Percentiles rank a stretch among this genome's conserved stretches.
Conservation (phyloP, 352 stramenopile genomes). For the Phytophthora rubi region DNA sequence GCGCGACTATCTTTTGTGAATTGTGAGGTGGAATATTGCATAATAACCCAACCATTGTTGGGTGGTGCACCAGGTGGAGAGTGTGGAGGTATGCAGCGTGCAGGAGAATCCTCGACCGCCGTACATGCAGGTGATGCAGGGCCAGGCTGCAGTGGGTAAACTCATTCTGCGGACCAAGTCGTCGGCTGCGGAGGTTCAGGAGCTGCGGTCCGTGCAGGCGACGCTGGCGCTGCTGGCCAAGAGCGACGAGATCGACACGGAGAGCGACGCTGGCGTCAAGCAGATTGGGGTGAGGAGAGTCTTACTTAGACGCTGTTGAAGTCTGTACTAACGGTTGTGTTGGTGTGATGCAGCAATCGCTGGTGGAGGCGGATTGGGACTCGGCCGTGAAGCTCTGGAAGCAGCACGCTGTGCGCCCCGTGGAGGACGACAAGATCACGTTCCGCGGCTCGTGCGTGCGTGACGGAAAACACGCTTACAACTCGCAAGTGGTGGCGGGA, state of each 20-base stretch:
- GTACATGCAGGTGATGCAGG: constrained; percentile 76
- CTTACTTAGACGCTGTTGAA: background rate
- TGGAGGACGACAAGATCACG: constrained; percentile 38
- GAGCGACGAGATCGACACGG: constrained; percentile 62
- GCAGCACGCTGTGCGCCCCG: constrained; percentile 35
- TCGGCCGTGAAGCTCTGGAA: constrained; percentile 66
- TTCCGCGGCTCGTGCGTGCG: constrained; percentile 84
- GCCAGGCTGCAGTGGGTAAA: constrained; percentile 70
- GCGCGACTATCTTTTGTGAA: background rate
- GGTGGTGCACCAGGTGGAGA: constrained; percentile 49
- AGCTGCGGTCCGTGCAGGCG: constrained; percentile 63
- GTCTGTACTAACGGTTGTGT: constrained; percentile 3
- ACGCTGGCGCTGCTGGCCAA: constrained; percentile 65
- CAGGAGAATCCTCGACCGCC: constrained; percentile 56
- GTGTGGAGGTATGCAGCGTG: constrained; percentile 70
- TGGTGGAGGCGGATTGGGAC: constrained; percentile 60
- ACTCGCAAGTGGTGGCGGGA: constrained; percentile 66
- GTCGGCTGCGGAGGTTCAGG: constrained; percentile 50
- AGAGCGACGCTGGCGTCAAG: constrained; percentile 48
- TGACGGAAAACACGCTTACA: constrained; percentile 77
- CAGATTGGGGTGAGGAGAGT: constrained; percentile 68
- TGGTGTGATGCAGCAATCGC: constrained; percentile 43
- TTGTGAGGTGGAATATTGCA: too few species aligned
- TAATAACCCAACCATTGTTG: too few species aligned
- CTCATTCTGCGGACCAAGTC: constrained; percentile 72